phyloP scores from a whole-genome alignment of 2,329 filamentous ascomycete species.

The Epichloe typhina region DNA sequence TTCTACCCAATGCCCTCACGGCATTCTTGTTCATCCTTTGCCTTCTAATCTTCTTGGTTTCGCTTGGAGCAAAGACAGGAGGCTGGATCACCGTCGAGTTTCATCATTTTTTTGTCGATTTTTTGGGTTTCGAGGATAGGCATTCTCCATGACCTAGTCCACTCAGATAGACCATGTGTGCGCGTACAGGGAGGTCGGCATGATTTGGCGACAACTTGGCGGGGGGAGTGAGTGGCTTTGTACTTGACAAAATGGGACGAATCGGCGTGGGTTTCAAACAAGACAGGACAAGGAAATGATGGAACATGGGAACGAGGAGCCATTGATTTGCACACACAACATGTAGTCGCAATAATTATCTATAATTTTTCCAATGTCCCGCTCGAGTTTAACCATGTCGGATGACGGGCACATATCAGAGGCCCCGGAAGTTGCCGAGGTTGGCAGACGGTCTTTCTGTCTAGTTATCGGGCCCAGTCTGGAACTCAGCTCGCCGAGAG shows the following conservation, averaged over 20 bases:
- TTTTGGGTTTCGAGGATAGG: neutral
- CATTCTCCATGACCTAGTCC: neutral
- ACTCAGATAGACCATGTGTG: neutral
- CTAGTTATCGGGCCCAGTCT: too few relatives aligned
- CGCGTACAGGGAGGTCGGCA: neutral
- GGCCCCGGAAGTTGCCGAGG: too few relatives aligned
- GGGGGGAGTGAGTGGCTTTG: neutral
- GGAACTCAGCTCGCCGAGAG: too few relatives aligned
- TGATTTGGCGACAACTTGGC: neutral
- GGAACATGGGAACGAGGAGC: neutral
- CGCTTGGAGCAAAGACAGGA: neutral
- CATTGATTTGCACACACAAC: neutral
- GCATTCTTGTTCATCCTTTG: neutral
- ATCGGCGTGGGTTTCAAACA: neutral
- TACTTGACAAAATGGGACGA: neutral
- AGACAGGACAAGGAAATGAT: neutral
- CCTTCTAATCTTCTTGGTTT: neutral
- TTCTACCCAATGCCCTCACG: neutral
- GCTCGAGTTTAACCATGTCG: neutral
- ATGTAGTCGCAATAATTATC: neutral
- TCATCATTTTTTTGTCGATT: neutral
- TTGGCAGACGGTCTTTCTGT: too few relatives aligned
- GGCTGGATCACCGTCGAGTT: conserved; percentile 3
- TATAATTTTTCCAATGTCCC: neutral
- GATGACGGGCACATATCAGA: too few relatives aligned